Evolutionary conservation across 2,329 filamentous ascomycete species (phyloP), one percentile per base, ranked within the genome.

Genomic region (Pseudogymnoascus sp.): DNA sequence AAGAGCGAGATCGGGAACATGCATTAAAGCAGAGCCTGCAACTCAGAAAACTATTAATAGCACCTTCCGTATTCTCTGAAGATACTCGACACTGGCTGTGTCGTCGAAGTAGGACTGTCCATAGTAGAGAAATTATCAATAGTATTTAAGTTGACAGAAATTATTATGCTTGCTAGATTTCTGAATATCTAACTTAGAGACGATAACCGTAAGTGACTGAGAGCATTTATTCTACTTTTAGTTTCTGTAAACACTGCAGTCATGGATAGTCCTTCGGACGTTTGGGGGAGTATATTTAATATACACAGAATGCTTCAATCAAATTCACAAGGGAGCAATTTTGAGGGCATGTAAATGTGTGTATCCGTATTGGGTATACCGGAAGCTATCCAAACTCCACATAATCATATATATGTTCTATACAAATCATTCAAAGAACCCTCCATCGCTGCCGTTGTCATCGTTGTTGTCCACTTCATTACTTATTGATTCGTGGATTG

Each of bases 381-480:
- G 35, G 39, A 41, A 61, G 31, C 7, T 39, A 16, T 45, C 21
- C 16, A 59, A 45, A 61, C 43, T 61, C 60, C 60, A 58, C 60
- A 29, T 14, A 29, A 35, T 61, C 60, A 61, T 35, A n/a, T 35
- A n/a, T 33, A 7, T 63, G 63, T 65, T 72, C 71, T 68, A 55
- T 55, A 55, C 16, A 33, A 33, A 55, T 55, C 49, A 55, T 55
- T 85, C 82, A 68, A 87, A 86, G 73, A 87, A 87, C 11, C 82
- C 81, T 8, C 78, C 82, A 21, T 80, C 82, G 61, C 78, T 83
- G 14, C 81, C 81, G 62, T 79, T 77, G 21, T 78, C 78, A 16
- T 74, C 66, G 6, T 66, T 66, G 10, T 60, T 66, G 10, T 60
- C 65, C n/a, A 37, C 26, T 23, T 63, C 72, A 12, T 55, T 55